Evolutionary conservation across 78 protist genomes (phyloP).

Genomic region (Monosiga brevicollis): DNA sequence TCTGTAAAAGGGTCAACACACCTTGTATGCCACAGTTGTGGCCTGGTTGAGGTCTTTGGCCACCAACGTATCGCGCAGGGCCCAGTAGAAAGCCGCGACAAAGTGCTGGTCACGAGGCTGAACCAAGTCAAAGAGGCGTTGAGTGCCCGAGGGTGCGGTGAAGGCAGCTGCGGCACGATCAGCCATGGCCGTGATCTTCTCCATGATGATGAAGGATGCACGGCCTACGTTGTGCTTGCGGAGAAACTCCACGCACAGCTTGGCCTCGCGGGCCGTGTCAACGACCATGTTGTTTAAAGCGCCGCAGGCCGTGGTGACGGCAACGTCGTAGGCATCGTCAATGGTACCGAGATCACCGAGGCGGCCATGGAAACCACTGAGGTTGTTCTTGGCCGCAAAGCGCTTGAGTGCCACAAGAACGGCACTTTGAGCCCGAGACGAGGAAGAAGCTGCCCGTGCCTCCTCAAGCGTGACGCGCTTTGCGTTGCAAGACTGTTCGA

Average conservation of each 20-base stretch:
- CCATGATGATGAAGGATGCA: constrained; percentile 89
- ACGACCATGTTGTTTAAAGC: constrained; percentile 82
- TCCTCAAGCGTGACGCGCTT: constrained; percentile 15
- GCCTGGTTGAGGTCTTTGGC: constrained; percentile 51
- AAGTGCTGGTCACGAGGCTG: constrained; percentile 31
- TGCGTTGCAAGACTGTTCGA: neutral
- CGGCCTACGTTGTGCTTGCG: constrained; percentile 68
- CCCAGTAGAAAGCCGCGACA: constrained; percentile 79
- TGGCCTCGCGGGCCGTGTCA: constrained; percentile 64
- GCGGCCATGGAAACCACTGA: constrained; percentile 83
- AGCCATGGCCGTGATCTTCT: constrained; percentile 44
- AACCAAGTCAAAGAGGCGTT: constrained; percentile 53
- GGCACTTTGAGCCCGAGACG: neutral
- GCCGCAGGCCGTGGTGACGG: constrained; percentile 80
- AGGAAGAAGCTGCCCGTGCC: neutral
- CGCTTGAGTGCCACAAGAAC: constrained; percentile 41
- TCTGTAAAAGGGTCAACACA: too few relatives aligned
- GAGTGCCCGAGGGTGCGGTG: constrained; percentile 14
- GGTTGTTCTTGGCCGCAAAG: constrained; percentile 19
- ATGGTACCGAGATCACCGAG: constrained; percentile 95
- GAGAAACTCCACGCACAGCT: constrained; percentile 35
- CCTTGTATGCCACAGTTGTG: constrained; percentile 60
- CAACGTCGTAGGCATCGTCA: constrained; percentile 83
- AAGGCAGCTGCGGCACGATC: neutral
- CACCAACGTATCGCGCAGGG: constrained; percentile 90